Conservation (phyloP, 2,329 filamentous ascomycete genomes). For the Aspergillus transmontanensis region DNA sequence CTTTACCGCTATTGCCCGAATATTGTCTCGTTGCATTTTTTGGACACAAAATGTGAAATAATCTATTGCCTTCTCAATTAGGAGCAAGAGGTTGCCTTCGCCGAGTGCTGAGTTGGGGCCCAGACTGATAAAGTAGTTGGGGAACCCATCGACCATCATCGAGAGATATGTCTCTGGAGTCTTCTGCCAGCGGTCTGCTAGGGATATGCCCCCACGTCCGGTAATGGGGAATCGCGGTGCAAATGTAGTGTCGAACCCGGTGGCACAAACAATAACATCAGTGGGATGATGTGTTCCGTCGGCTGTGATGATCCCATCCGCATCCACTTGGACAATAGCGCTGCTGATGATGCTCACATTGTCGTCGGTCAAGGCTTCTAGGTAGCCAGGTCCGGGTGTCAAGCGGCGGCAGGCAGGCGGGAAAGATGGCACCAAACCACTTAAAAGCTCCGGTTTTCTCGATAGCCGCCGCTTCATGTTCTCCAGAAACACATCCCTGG, state of each 20-base stretch:
- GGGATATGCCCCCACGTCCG: constrained; percentile 29
- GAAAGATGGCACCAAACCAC: constrained; percentile 40
- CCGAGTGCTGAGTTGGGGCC: constrained; percentile 37
- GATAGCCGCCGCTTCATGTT: constrained; percentile 38
- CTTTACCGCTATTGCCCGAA: constrained; percentile 31
- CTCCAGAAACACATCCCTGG: constrained; percentile 26
- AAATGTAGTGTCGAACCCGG: constrained; percentile 41
- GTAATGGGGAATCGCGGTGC: constrained; percentile 39
- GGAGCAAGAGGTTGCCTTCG: constrained; percentile 36
- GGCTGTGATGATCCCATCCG: constrained; percentile 35
- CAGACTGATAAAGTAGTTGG: constrained; percentile 38
- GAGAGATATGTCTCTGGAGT: constrained; percentile 41
- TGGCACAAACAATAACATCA: constrained; percentile 42
- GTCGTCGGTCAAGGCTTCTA: constrained; percentile 63
- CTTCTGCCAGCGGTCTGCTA: constrained; percentile 33
- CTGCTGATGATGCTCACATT: constrained; percentile 63
- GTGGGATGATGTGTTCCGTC: constrained; percentile 37
- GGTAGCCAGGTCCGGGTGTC: constrained; percentile 50
- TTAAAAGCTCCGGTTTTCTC: constrained; percentile 37
- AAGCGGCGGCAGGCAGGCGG: constrained; percentile 40
- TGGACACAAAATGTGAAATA: constrained; percentile 37
- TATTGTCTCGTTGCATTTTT: constrained; percentile 41
- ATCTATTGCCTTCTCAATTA: constrained; percentile 36
- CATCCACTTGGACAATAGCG: constrained; percentile 50
- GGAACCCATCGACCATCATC: constrained; percentile 36